A percentile compares a stretch with the other conserved stretches of the same genome.
Evolutionary conservation across 1,284 basidiomycete genomes (phyloP).

Genomic region (Tilletiaria anomala): DNA sequence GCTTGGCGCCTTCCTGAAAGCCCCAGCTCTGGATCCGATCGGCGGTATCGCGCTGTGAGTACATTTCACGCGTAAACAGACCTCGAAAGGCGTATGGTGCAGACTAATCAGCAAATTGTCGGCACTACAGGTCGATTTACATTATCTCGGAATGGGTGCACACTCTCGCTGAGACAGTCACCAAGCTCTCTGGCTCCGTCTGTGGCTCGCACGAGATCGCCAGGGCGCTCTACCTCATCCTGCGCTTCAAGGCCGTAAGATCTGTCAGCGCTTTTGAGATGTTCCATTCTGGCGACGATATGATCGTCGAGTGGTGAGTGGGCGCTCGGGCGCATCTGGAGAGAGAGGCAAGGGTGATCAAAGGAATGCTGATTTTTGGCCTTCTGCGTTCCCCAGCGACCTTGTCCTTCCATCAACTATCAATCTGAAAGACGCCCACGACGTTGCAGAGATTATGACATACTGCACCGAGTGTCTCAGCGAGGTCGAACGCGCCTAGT

Average conservation of each 20-base stretch:
- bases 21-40: conserved; percentile 31
- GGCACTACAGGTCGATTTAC: too few species aligned
- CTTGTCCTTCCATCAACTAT: conserved; percentile 29
- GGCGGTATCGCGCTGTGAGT: conserved; percentile 20
- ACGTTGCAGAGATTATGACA: conserved; percentile 19
- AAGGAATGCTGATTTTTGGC: background rate
- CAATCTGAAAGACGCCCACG: conserved; percentile 34
- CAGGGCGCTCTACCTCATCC: conserved; percentile 29
- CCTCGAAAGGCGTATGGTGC: too few species aligned
- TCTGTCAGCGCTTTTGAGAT: conserved; percentile 32
- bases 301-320: conserved; percentile 25
- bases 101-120: too few species aligned
- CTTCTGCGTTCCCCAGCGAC: conserved; percentile 5
- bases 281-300: conserved; percentile 34
- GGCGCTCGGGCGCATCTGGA: background rate
- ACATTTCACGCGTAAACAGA: too few species aligned
- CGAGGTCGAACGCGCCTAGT: conserved; percentile 2
- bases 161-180: conserved; percentile 28
- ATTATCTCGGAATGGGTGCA: conserved; percentile 35
- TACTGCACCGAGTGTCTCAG: conserved; percentile 1
- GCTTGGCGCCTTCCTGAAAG: conserved; percentile 21
- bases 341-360: background rate
- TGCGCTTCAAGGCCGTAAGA: conserved; percentile 30
- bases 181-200: conserved; percentile 25
- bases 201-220: conserved; percentile 23